phyloP scores from a whole-genome alignment of 73 alveolate genomes.

The Stentor roeselii region DNA sequence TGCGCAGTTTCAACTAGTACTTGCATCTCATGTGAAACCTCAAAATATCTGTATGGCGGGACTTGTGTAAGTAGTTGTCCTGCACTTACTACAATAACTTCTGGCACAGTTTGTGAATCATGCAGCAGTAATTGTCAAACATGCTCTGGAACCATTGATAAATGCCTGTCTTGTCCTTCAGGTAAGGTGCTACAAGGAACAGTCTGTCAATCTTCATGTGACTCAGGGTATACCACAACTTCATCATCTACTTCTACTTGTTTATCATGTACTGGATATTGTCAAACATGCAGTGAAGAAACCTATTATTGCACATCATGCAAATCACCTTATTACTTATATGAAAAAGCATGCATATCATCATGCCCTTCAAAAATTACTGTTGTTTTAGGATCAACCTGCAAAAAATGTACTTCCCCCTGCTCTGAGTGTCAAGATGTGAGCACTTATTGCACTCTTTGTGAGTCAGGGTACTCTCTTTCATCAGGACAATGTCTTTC shows the following conservation, averaged over 20 bases:
- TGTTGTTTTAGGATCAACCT: neutral
- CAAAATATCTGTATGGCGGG: neutral
- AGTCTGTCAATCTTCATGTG: neutral
- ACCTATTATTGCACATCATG: conserved; percentile 11
- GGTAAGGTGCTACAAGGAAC: conserved; percentile 20
- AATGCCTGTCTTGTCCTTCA: neutral
- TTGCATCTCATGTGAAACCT: neutral
- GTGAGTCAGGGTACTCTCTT: neutral
- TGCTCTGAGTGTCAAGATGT: neutral
- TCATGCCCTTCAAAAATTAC: conserved; percentile 1
- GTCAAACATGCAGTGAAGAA: conserved; percentile 4
- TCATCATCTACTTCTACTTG: neutral
- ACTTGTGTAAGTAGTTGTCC: neutral
- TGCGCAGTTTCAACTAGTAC: conserved; percentile 6
- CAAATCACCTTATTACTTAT: neutral
- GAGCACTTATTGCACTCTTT: neutral
- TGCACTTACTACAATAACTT: neutral
- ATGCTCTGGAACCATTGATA: neutral
- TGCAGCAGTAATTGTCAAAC: neutral
- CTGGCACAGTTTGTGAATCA: neutral
- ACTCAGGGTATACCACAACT: conserved; percentile 2
- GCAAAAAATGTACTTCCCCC: neutral
- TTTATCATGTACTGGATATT: neutral
- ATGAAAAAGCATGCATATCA: neutral
- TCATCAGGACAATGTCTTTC: neutral